Evolutionary conservation across 306 rosid genomes (phyloP), one percentile per base, ranked within the genome.

Genomic region (Lathyrus aphaca): DNA sequence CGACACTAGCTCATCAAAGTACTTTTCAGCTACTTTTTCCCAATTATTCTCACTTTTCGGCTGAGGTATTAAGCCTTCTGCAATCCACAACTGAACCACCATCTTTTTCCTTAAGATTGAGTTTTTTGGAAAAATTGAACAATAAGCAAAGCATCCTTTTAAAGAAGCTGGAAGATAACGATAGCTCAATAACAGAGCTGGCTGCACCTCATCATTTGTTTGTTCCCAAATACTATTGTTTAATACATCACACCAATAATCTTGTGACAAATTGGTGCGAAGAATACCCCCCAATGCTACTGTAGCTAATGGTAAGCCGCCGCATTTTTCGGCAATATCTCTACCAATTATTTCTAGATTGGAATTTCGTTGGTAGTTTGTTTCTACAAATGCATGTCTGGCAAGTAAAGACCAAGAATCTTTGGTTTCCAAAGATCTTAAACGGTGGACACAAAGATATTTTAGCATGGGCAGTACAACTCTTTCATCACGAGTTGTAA

Each of bases 401-500:
- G n/a, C n/a, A n/a, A n/a, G n/a, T n/a, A n/a, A n/a, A n/a, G n/a
- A n/a, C n/a, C n/a, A n/a, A n/a, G n/a, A n/a, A n/a, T n/a, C n/a
- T n/a, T n/a, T n/a, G n/a, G n/a, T n/a, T n/a, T n/a, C n/a, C n/a
- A n/a, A n/a, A n/a, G n/a, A n/a, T n/a, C n/a, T n/a, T n/a, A n/a
- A n/a, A n/a, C n/a, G n/a, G n/a, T n/a, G n/a, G n/a, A n/a, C n/a
- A n/a, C n/a, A n/a, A n/a, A n/a, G n/a, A 66, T 54, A 63, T 1
- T 80, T 73, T 39, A 70, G 73, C 76, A 46, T 37, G 83, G 87
- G 53, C 80, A 55, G 2, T 23, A 79, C 82, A 50, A 77, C 87
- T 64, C 65, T 71, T 43, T 27, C 38, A 38, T 77, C 61, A 1
- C 79, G 11, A 19, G 37, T 63, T 6, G 68, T 63, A 12, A 42